A percentile compares a stretch with the other conserved stretches of the same genome.
These are phyloP conservation scores for Flaveria floridana DNA, from an alignment of 140 eudicot genomes.

Conservation along the genomic window DNA sequence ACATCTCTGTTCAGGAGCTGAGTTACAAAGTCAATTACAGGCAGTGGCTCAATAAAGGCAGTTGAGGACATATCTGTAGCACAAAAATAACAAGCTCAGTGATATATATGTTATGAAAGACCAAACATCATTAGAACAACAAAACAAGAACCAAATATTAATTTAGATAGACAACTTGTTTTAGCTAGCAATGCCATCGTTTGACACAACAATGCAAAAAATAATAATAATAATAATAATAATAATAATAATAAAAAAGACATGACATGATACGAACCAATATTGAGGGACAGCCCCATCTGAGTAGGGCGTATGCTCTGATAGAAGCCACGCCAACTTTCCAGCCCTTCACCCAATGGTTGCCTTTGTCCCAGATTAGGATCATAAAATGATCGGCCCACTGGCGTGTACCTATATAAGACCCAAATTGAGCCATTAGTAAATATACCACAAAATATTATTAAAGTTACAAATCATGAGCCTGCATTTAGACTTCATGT, in stretches of 20 bases:
- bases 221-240: neutral
- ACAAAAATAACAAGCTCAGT: slow-evolving; percentile 1
- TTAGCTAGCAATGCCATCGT: neutral
- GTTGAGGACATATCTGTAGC: slow-evolving; percentile 94
- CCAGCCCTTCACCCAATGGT: slow-evolving; percentile 88
- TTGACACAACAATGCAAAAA: neutral
- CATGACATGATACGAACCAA: slow-evolving; percentile 41
- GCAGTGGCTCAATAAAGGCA: slow-evolving; percentile 91
- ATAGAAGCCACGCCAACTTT: slow-evolving; percentile 96
- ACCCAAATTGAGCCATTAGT: slow-evolving; percentile 8
- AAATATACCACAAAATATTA: slow-evolving; percentile 1
- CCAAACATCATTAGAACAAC: neutral
- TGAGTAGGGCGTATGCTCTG: slow-evolving; percentile 98
- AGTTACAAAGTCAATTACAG: slow-evolving; percentile 77
- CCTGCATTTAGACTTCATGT: neutral
- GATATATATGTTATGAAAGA: neutral
- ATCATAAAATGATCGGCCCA: slow-evolving; percentile 81
- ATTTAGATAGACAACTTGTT: neutral
- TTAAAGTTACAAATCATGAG: neutral
- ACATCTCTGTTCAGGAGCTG: slow-evolving; percentile 79
- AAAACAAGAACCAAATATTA: slow-evolving; percentile 6
- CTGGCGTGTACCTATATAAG: slow-evolving; percentile 61
- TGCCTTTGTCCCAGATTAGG: slow-evolving; percentile 74
- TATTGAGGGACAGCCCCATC: slow-evolving; percentile 88
- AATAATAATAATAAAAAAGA: neutral